Evolutionary conservation across 768 basidiomycete species (phyloP).

Genomic region (Leucocoprinus birnbaumii): DNA sequence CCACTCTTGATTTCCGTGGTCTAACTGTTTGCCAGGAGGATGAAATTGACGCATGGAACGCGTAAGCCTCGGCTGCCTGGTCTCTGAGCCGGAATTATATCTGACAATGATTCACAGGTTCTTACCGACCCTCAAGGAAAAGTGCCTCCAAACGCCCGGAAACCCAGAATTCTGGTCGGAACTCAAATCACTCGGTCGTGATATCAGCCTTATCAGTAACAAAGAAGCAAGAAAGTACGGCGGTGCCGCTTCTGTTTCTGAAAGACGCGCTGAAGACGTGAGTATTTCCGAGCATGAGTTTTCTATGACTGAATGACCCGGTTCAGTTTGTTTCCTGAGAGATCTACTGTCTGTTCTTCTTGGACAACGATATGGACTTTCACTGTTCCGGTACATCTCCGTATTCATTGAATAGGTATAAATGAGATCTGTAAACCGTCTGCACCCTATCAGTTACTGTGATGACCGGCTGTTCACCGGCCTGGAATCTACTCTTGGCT

Average conservation of each 20-base stretch:
- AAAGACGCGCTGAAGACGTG: conserved; percentile 54
- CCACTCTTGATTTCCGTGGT: neutral
- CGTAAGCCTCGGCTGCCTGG: conserved; percentile 39
- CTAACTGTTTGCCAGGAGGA: conserved; percentile 64
- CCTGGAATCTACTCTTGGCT: too few relatives aligned
- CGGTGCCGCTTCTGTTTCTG: conserved; percentile 54
- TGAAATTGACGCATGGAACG: conserved; percentile 82
- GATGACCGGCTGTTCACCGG: too few relatives aligned
- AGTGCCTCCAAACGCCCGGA: conserved; percentile 52
- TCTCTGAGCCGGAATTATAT: too few relatives aligned
- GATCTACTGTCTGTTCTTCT: too few relatives aligned
- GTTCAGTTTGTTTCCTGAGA: neutral
- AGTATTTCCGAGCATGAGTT: conserved; percentile 13
- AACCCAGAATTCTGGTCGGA: conserved; percentile 69
- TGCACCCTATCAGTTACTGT: too few relatives aligned
- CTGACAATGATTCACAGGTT: conserved; percentile 43
- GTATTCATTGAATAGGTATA: too few relatives aligned
- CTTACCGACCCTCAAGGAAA: conserved; percentile 51
- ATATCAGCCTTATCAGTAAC: conserved; percentile 59
- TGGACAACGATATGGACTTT: too few relatives aligned
- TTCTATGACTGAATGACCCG: neutral
- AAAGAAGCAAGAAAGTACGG: conserved; percentile 60
- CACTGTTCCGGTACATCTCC: too few relatives aligned
- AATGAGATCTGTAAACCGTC: too few relatives aligned
- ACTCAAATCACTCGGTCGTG: conserved; percentile 45